phyloP scores from a whole-genome alignment of 352 stramenopile genomes.

The Globisporangium nodosum region DNA sequence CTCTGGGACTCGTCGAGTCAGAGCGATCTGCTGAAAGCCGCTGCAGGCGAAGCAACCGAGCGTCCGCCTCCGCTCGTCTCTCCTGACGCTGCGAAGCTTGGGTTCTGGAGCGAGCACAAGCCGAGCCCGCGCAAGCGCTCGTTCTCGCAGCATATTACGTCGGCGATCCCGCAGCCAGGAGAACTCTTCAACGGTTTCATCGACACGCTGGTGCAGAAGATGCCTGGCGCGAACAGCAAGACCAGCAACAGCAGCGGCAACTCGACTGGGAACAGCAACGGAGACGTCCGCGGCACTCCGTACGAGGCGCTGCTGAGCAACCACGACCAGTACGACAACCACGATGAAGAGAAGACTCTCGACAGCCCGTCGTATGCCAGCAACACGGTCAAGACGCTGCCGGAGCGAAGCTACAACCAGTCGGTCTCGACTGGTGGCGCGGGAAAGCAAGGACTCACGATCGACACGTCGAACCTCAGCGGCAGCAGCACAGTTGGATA shows the following conservation, averaged over 20 bases:
- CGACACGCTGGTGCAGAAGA: constrained; percentile 65
- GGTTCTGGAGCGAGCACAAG: constrained; percentile 81
- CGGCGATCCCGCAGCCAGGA: constrained; percentile 55
- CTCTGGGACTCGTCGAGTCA: constrained; percentile 55
- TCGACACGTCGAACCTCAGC: constrained; percentile 31
- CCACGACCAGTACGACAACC: constrained; percentile 1
- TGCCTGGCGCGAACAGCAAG: constrained; percentile 30
- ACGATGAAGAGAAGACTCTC: constrained; percentile 4
- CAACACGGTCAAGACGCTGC: not conserved
- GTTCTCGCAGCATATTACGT: constrained; percentile 69
- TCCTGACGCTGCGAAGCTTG: constrained; percentile 54
- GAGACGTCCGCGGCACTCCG: constrained; percentile 10
- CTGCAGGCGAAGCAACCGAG: constrained; percentile 1
- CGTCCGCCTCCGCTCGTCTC: constrained; percentile 40
- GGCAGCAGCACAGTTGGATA: not conserved
- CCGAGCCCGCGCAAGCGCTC: constrained; percentile 63
- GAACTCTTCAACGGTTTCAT: constrained; percentile 68
- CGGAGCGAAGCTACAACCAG: constrained; percentile 36
- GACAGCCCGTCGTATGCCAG: not conserved
- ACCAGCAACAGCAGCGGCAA: constrained; percentile 10
- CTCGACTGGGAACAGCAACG: not conserved
- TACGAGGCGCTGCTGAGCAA: constrained; percentile 32
- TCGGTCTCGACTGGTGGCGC: constrained; percentile 13
- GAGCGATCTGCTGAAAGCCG: constrained; percentile 23
- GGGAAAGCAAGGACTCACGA: constrained; percentile 33